Evolutionary conservation across 108 stramenopile genomes (phyloP).

Genomic region (Cylindrotheca fusiformis): DNA sequence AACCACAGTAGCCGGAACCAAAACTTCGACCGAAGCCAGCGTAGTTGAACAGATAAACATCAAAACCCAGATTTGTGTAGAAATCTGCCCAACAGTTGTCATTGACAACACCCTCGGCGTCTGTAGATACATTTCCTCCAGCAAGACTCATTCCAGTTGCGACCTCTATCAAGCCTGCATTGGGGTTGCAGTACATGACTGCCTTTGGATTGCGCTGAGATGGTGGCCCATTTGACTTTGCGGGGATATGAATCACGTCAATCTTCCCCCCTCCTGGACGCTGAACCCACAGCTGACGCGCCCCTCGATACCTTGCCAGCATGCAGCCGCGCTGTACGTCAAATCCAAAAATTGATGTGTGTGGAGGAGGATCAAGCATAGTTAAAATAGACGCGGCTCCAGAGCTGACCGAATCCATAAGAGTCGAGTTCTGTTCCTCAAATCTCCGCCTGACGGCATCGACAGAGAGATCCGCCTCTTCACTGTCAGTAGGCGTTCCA

Average conservation of each 20-base stretch:
- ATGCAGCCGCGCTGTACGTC: constrained; percentile 79
- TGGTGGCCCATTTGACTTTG: constrained; percentile 11
- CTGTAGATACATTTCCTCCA: constrained; percentile 59
- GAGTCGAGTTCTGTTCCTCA: constrained; percentile 39
- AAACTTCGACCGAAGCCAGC: constrained; percentile 82
- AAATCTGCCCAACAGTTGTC: constrained; percentile 74
- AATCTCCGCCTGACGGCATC: constrained; percentile 60
- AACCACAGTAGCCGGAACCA: constrained; percentile 33
- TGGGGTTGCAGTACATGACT: constrained; percentile 88
- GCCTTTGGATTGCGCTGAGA: constrained; percentile 43
- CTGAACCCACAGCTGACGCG: constrained; percentile 76
- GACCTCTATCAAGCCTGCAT: constrained; percentile 83
- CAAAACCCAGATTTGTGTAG: constrained; percentile 71
- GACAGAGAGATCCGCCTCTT: constrained; percentile 27
- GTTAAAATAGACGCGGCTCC: constrained; percentile 39
- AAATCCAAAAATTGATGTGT: constrained; percentile 76
- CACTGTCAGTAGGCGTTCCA: constrained; percentile 9
- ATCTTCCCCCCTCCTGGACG: constrained; percentile 51
- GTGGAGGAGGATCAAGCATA: constrained; percentile 83
- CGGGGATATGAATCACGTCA: constrained; percentile 78
- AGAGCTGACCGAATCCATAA: constrained; percentile 30
- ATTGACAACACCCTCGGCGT: constrained; percentile 26
- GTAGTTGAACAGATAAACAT: constrained; percentile 88
- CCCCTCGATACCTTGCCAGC: constrained; percentile 70
- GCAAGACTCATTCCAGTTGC: constrained; percentile 81